These are phyloP conservation scores for Silene latifolia DNA, from an alignment of 148 eudicot species.

Conservation along the genomic window DNA sequence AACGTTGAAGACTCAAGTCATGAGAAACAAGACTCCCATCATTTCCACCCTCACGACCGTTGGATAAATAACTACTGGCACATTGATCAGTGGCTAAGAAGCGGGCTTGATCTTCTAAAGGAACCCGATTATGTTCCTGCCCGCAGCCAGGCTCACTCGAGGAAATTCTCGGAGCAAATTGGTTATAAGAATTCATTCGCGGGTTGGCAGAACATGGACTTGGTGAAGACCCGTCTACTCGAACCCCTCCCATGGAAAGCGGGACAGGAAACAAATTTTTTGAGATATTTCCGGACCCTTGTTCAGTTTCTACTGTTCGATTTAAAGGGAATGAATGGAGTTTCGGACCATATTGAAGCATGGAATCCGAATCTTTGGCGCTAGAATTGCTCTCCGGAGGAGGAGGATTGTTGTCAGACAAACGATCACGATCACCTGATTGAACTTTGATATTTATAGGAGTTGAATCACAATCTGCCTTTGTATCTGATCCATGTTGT, in stretches of 20 bases:
- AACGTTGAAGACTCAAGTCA: slow-evolving; percentile 38
- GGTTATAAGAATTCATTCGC: slow-evolving; percentile 26
- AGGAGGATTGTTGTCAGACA: slow-evolving; percentile 28
- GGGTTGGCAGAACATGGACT: slow-evolving; percentile 43
- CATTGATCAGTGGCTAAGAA: slow-evolving; percentile 58
- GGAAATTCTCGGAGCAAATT: slow-evolving; percentile 26
- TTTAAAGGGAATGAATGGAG: slow-evolving; percentile 21
- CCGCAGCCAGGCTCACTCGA: slow-evolving; percentile 31
- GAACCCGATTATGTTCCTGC: slow-evolving; percentile 36
- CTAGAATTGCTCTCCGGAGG: slow-evolving; percentile 30
- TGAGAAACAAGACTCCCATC: slow-evolving; percentile 27
- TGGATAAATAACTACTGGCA: slow-evolving; percentile 50
- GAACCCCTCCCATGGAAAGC: slow-evolving; percentile 39
- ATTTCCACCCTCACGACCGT: slow-evolving; percentile 36
- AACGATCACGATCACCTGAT: slow-evolving; percentile 34
- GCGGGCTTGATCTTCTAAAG: slow-evolving; percentile 31
- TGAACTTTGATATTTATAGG: slow-evolving; percentile 31
- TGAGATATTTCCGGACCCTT: slow-evolving; percentile 30
- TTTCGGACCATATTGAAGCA: slow-evolving; percentile 27
- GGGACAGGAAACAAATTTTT: slow-evolving; percentile 45
- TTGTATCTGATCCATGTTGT: slow-evolving; percentile 24
- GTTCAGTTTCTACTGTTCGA: slow-evolving; percentile 35
- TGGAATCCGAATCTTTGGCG: slow-evolving; percentile 30
- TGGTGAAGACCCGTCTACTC: slow-evolving; percentile 40
- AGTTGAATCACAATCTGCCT: slow-evolving; percentile 36